Evolutionary conservation across 108 stramenopile genomes (phyloP).

Genomic region (Schizochytrium sp.): DNA sequence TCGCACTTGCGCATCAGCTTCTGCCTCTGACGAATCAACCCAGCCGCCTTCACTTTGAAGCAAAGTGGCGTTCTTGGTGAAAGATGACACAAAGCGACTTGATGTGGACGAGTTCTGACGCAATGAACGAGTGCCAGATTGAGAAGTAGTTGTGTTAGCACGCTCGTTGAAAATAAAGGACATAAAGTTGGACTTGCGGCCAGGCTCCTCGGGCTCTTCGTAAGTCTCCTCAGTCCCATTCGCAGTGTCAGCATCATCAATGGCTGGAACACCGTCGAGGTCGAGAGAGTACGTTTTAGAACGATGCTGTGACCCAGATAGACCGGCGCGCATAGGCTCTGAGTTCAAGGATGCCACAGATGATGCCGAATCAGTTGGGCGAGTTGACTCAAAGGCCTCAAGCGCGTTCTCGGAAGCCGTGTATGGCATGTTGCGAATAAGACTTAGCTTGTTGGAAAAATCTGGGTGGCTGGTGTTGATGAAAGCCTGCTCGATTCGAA

Average conservation of each 20-base stretch:
- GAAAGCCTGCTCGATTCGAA: slow-evolving; percentile 94
- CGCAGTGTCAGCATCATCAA: neutral
- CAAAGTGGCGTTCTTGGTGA: neutral
- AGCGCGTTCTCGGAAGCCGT: slow-evolving; percentile 4
- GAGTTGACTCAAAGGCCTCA: slow-evolving; percentile 8
- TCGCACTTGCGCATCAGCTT: slow-evolving; percentile 91
- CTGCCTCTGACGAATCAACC: slow-evolving; percentile 61
- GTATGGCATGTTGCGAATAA: slow-evolving; percentile 35
- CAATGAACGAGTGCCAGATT: neutral
- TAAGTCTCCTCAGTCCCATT: neutral
- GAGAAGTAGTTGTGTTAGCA: neutral
- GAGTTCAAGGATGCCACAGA: slow-evolving; percentile 42
- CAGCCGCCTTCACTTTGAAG: neutral
- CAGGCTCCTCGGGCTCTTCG: neutral
- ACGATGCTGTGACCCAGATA: neutral
- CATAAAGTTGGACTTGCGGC: slow-evolving; percentile 42
- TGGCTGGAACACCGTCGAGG: neutral
- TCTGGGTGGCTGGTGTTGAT: slow-evolving; percentile 98
- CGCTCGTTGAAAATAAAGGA: slow-evolving; percentile 54
- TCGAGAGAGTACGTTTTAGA: slow-evolving; percentile 1
- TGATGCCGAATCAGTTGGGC: slow-evolving; percentile 42
- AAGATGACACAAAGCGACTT: neutral
- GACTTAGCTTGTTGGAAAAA: slow-evolving; percentile 78
- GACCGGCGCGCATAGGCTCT: slow-evolving; percentile 19
- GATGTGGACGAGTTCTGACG: neutral